Base-by-base conservation (phyloP, 2,329 filamentous ascomycete genomes). In the Penicillium nordicum region DNA sequence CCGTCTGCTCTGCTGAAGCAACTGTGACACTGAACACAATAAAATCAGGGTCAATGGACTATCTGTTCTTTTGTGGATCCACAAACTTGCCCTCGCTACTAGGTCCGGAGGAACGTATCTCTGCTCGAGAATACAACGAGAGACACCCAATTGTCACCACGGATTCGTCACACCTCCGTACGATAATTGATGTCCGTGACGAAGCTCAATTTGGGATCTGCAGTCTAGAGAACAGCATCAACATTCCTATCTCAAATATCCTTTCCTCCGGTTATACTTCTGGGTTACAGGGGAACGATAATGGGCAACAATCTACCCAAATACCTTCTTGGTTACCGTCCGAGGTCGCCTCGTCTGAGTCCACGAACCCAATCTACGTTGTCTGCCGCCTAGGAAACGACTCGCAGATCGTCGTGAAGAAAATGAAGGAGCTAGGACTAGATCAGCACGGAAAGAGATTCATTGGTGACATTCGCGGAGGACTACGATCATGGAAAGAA, bases 121-220 rank as follows among this genome's bases (percentile, higher is more conserved):
- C 85, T 0, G 85, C 86, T 0, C 66, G 74, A 0, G 81, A 87
- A 5, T 92, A 90, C 64, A 76, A 69, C 30, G 65, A 66, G 16
- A 53, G 43, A 36, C 51, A 66, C 46, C 32, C 57, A 29, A 29
- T 38, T 7, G 30, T 25, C 9, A 16, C 27, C 5, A 45, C 45
- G 5, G 29, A 21, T 14, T 32, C 16, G 16, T n/a, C 32, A 16
- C 45, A 27, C 6, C 30, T 55, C 37, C 84, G 88, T 51, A 68
- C 90, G 1, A 74, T 97, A 2, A 73, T 97, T 2, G 94, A 97
- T 63, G 91, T 96, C 1, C 82, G 94, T 2, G 91, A 96, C 64
- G 85, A 85, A 65, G 89, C 91, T 29, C 90, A 96, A 58, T 97
- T 90, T 63, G 87, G 88, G 16, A 86, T 97, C 43, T 92, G 88